phyloP scores from a whole-genome alignment of 371 early-diverging fungal genomes.

The Actinomortierella ambigua region DNA sequence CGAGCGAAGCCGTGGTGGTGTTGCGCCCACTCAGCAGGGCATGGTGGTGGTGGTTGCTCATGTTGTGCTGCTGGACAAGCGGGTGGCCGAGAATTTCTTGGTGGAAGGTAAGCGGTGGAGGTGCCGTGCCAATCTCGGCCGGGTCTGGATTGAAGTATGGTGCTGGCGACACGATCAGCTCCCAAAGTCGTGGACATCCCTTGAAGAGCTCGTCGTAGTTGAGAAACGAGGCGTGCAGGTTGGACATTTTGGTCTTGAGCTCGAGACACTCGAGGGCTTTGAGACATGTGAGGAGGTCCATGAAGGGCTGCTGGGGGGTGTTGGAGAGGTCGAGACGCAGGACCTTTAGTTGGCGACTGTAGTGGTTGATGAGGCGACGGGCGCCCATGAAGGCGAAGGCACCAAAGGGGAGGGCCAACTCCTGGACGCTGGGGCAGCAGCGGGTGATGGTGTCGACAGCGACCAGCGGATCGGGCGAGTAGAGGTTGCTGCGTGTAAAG shows the following conservation, averaged over 20 bases:
- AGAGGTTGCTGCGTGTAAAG: constrained; percentile 6
- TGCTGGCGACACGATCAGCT: constrained; percentile 12
- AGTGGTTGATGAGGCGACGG: constrained; percentile 9
- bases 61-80: not conserved
- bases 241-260: constrained; percentile 7
- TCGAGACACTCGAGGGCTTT: constrained; percentile 5
- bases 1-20: not conserved
- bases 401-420: constrained; percentile 9
- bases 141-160: constrained; percentile 10
- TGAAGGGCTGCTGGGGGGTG: not conserved
- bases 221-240: constrained; percentile 2
- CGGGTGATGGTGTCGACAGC: constrained; percentile 6
- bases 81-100: not conserved
- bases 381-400: constrained; percentile 12
- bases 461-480: not conserved
- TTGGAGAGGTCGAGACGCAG: constrained; percentile 13
- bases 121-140: not conserved
- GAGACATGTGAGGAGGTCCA: not conserved
- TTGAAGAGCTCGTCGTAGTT: constrained; percentile 7
- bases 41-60: not conserved
- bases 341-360: constrained; percentile 8
- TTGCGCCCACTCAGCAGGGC: not conserved
- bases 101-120: not conserved
- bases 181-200: constrained; percentile 9
- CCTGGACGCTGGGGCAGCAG: constrained; percentile 16